These are phyloP conservation scores for Termitomyces eurrhizus DNA, from an alignment of 768 basidiomycete species.

Conservation along the genomic window DNA sequence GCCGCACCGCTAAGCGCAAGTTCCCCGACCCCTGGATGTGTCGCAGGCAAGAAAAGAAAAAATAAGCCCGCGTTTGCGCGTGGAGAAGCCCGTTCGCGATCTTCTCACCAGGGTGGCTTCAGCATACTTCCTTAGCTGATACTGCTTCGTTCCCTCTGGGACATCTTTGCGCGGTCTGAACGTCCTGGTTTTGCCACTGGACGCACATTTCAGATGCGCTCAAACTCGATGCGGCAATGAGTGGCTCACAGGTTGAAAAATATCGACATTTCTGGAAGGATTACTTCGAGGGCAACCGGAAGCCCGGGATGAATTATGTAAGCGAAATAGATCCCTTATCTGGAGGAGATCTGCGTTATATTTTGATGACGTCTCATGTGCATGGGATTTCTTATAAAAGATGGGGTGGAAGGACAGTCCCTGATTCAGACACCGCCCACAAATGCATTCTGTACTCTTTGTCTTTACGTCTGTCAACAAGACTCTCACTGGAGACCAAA, in stretches of 20 bases:
- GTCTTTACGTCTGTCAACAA: conserved; percentile 69
- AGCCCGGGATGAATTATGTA: not conserved
- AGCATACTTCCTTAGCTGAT: conserved; percentile 96
- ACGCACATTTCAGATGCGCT: conserved; percentile 2
- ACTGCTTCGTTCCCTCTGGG: conserved; percentile 95
- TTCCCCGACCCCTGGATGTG: conserved; percentile 85
- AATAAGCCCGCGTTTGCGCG: not conserved
- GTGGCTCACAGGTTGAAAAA: conserved; percentile 79
- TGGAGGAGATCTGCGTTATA: not conserved
- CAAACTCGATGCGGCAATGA: not conserved
- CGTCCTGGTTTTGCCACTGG: conserved; percentile 85
- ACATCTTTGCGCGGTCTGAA: conserved; percentile 97
- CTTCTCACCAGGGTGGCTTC: conserved; percentile 82
- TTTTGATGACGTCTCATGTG: not conserved
- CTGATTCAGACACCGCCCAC: conserved; percentile 4
- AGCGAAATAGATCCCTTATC: not conserved
- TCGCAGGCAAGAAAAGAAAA: not conserved
- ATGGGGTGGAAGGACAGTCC: not conserved
- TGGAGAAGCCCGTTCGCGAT: not conserved
- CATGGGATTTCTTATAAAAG: not conserved
- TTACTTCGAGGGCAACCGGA: not conserved
- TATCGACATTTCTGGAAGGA: conserved; percentile 63
- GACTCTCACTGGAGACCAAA: conserved; percentile 46
- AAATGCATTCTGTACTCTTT: conserved; percentile 56
- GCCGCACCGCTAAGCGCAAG: conserved; percentile 82